These are phyloP conservation scores for Trichoderma oligosporum DNA, from an alignment of 2,329 filamentous ascomycete species.

Conservation along the genomic window DNA sequence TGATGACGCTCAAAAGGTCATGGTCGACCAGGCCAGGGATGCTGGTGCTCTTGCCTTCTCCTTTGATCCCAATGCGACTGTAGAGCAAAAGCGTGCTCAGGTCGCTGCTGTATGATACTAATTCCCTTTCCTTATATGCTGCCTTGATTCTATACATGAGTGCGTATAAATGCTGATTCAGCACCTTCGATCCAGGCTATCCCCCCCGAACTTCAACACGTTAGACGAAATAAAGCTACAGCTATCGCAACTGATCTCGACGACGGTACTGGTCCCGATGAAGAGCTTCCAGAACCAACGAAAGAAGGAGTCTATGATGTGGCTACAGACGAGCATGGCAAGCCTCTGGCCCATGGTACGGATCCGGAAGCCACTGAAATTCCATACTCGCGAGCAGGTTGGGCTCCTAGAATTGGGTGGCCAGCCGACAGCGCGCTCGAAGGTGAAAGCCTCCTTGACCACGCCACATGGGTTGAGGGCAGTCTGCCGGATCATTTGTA, in stretches of 20 bases:
- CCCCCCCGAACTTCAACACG: slow-evolving; percentile 36
- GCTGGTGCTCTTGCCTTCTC: slow-evolving; percentile 76
- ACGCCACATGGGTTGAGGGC: slow-evolving; percentile 81
- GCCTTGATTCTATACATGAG: slow-evolving; percentile 23
- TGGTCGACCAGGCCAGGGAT: slow-evolving; percentile 73
- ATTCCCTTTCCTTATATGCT: not conserved
- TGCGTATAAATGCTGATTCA: slow-evolving; percentile 15
- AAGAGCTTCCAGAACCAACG: slow-evolving; percentile 73
- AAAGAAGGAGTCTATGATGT: slow-evolving; percentile 64
- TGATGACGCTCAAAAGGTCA: slow-evolving; percentile 66
- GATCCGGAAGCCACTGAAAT: slow-evolving; percentile 51
- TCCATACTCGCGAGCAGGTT: slow-evolving; percentile 61
- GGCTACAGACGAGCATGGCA: slow-evolving; percentile 47
- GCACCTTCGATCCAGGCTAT: slow-evolving; percentile 31
- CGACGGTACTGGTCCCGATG: slow-evolving; percentile 63
- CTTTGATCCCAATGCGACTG: slow-evolving; percentile 81
- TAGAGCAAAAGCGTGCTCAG: slow-evolving; percentile 80
- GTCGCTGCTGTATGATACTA: slow-evolving; percentile 64
- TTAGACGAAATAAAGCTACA: slow-evolving; percentile 52
- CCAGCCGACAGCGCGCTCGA: slow-evolving; percentile 54
- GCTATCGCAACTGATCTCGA: slow-evolving; percentile 77
- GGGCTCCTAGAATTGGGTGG: slow-evolving; percentile 82
- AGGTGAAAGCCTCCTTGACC: slow-evolving; percentile 72
- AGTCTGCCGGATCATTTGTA: slow-evolving; percentile 86
- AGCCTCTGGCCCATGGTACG: slow-evolving; percentile 46